Base-by-base conservation (phyloP, 139 green algal genomes). In the Closterium sp. region DNA sequence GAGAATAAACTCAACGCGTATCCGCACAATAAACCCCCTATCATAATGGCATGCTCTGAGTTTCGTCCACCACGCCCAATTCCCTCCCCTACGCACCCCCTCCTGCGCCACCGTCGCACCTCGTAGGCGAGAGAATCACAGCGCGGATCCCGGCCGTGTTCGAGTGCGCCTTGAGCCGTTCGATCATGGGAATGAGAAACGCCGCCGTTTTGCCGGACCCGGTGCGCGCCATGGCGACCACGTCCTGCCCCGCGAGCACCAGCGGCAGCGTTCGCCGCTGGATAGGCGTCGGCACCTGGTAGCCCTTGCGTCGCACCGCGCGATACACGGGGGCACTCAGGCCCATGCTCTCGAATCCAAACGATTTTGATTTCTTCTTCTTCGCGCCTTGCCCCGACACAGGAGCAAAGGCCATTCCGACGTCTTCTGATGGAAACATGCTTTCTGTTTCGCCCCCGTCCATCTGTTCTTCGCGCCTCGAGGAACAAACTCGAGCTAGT, bases 171-270 rank as follows among this genome's bases (percentile, higher is more conserved):
- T 30, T 92, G 79, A 94, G 96, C 95, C 94, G 95, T 89, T 99
- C 94, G 24, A 99, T 91, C 94, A 99, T 95, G 0, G 98, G 94
- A 17, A 96, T 88, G 32, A 95, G 88, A 89, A 95, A 95, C 50
- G 95, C 94, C 31, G 92, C 92, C 4, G 98, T 99, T 94, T 99
- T 99, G 89, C 98, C 98, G 31, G 96, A 98, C 45, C 98, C 98
- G 24, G 98, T 99, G 28, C 98, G 34, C 24, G 95, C 95, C 95
- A 96, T 97, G 22, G 95, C 95, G 3, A 97, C 95, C 24, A 96
- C 93, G 88, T 96, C 95, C 29, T 89, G 30, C 31, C 95, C 96
- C 38, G 95, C 93, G 88, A 98, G 91, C 86, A 98, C 97, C 30
- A 98, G 93, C 0, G 98, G 98, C 88, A 99, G 96, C 1, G 98